phyloP scores from a whole-genome alignment of 2,329 filamentous ascomycete genomes.

The Bipolaris victoriae region DNA sequence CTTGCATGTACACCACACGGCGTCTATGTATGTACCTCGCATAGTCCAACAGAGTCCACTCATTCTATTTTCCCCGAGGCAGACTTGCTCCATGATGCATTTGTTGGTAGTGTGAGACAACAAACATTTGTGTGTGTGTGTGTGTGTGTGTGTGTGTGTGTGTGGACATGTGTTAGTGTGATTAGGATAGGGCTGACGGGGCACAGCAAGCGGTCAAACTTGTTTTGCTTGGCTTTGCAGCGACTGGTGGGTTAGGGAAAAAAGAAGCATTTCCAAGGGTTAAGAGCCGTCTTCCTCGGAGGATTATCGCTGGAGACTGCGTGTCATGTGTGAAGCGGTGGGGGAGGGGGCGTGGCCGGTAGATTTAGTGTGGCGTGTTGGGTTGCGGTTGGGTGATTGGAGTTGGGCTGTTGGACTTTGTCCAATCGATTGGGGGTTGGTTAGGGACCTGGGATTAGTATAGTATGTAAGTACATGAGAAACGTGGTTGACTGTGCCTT shows the following conservation, averaged over 20 bases:
- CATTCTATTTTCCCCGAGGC: too few relatives aligned
- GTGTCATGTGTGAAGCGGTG: neutral
- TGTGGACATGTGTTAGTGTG: too few relatives aligned
- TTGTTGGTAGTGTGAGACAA: too few relatives aligned
- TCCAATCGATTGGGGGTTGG: too few relatives aligned
- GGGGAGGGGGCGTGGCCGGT: neutral
- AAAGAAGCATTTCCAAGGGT: constrained; percentile 1
- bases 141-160: too few relatives aligned
- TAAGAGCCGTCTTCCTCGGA: constrained; percentile 4
- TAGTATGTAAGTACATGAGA: too few relatives aligned
- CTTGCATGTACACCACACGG: too few relatives aligned
- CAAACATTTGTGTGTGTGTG: too few relatives aligned
- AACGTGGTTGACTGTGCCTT: neutral
- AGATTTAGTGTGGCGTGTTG: neutral
- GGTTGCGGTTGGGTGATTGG: neutral
- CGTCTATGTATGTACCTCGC: too few relatives aligned
- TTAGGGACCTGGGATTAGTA: too few relatives aligned
- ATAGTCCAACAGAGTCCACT: too few relatives aligned
- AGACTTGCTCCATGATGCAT: too few relatives aligned
- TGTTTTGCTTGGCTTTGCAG: neutral
- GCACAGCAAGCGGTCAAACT: neutral
- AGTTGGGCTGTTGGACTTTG: neutral
- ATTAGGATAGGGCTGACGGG: constrained; percentile 1
- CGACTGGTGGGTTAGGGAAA: constrained; percentile 4
- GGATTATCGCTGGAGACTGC: constrained; percentile 2